Conservation (phyloP, 2,329 filamentous ascomycete species). For the Colletotrichum phormii region DNA sequence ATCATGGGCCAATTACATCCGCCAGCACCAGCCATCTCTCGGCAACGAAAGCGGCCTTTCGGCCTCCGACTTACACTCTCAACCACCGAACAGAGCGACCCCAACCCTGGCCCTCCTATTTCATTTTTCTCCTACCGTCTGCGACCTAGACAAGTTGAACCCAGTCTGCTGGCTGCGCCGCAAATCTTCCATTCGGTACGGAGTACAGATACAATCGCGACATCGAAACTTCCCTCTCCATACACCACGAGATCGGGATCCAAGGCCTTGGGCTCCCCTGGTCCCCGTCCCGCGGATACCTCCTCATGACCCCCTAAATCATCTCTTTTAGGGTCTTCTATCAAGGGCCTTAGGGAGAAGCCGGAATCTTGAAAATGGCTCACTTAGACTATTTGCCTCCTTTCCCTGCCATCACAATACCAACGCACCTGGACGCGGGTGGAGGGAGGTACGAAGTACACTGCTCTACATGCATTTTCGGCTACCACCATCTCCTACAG, state of each 20-base stretch:
- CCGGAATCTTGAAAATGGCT: conserved; percentile 29
- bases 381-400: conserved; percentile 7
- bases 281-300: conserved; percentile 2
- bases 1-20: conserved; percentile 11
- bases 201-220: neutral
- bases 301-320: conserved; percentile 29
- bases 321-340: neutral
- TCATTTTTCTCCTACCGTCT: neutral
- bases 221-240: neutral
- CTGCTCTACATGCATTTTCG: neutral
- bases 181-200: neutral
- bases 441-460: neutral
- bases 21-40: conserved; percentile 4
- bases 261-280: conserved; percentile 15
- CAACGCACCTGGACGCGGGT: neutral
- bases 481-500: neutral
- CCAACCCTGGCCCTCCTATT: conserved; percentile 1
- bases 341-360: conserved; percentile 13
- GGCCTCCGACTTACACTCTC: conserved; percentile 28
- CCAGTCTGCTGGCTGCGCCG: neutral
- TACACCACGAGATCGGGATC: conserved; percentile 7
- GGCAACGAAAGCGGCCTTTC: conserved; percentile 34
- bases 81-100: conserved; percentile 16
- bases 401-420: conserved; percentile 11
- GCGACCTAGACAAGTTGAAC: neutral